Conservation (phyloP, 2,329 filamentous ascomycete species). For the Tolypocladium tropicale region DNA sequence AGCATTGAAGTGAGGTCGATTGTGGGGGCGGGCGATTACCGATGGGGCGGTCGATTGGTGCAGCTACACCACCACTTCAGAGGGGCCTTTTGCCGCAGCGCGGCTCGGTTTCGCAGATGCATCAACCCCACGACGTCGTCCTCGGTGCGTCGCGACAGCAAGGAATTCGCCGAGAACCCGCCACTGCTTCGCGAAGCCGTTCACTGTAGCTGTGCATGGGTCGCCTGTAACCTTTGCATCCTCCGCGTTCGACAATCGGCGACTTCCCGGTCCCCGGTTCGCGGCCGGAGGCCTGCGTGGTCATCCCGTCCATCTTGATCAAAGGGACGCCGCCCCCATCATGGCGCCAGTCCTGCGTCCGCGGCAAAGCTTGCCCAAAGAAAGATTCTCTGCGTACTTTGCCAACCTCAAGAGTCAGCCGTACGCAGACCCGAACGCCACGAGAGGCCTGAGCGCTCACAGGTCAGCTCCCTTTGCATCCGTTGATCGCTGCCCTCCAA, state of each 20-base stretch:
- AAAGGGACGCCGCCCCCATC: background rate
- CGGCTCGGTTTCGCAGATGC: background rate
- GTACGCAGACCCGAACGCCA: slow-evolving; percentile 53
- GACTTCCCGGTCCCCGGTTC: background rate
- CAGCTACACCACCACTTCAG: background rate
- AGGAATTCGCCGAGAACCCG: background rate
- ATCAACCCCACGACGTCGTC: background rate
- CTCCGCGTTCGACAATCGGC: background rate
- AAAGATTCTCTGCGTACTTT: slow-evolving; percentile 59
- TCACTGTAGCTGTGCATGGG: background rate
- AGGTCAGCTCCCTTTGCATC: slow-evolving; percentile 35
- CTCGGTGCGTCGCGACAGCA: background rate
- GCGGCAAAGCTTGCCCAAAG: slow-evolving; percentile 53
- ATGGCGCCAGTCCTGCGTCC: slow-evolving; percentile 34
- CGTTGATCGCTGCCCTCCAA: background rate
- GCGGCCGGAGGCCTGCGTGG: background rate
- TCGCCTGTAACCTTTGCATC: background rate
- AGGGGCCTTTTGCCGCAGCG: background rate
- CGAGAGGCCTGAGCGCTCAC: slow-evolving; percentile 43
- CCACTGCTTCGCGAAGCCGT: background rate
- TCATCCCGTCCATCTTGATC: background rate
- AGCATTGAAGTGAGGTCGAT: background rate
- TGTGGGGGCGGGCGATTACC: background rate
- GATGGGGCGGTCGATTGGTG: background rate
- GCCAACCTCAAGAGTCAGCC: slow-evolving; percentile 57